phyloP scores from a whole-genome alignment of 2,329 filamentous ascomycete genomes.

The Alternaria burnsii region DNA sequence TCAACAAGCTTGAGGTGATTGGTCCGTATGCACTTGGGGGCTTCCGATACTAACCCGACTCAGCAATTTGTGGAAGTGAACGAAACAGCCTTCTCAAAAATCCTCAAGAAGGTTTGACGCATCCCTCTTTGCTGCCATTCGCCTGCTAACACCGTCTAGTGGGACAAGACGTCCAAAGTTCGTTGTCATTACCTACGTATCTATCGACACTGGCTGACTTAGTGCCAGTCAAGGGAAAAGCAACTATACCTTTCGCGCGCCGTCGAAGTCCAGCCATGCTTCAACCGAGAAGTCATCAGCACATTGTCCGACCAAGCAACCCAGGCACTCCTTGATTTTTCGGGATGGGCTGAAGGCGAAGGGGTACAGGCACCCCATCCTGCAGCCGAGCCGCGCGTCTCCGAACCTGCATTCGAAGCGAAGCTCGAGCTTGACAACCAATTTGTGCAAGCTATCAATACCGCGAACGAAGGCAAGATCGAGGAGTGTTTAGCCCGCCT shows the following conservation, averaged over 20 bases:
- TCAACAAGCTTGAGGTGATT: slow-evolving; percentile 85
- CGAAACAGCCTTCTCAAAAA: slow-evolving; percentile 97
- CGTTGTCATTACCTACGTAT: slow-evolving; percentile 31
- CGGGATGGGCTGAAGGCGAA: slow-evolving; percentile 96
- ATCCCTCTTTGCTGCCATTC: slow-evolving; percentile 1
- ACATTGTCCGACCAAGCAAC: slow-evolving; percentile 97
- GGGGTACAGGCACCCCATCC: slow-evolving; percentile 74
- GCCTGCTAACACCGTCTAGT: slow-evolving; percentile 62
- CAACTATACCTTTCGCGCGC: slow-evolving; percentile 95
- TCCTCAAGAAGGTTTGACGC: slow-evolving; percentile 82
- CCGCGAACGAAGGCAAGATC: slow-evolving; percentile 79
- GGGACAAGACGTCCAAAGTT: slow-evolving; percentile 98
- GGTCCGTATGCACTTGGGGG: slow-evolving; percentile 21
- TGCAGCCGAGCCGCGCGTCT: slow-evolving; percentile 39
- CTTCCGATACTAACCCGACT: slow-evolving; percentile 36
- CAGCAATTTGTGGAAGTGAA: slow-evolving; percentile 98
- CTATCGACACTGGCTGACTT: slow-evolving; percentile 43
- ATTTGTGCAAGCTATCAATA: slow-evolving; percentile 84
- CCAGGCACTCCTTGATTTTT: slow-evolving; percentile 92
- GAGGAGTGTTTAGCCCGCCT: slow-evolving; percentile 83
- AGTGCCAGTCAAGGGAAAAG: slow-evolving; percentile 83
- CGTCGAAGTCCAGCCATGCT: slow-evolving; percentile 97
- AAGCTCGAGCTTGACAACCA: slow-evolving; percentile 91
- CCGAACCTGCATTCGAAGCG: slow-evolving; percentile 63
- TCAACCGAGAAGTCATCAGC: slow-evolving; percentile 96